A percentile compares a stretch with the other conserved stretches of the same genome.
Evolutionary conservation across 1,284 basidiomycete genomes (phyloP).

Genomic region (Omphalotus olearius): DNA sequence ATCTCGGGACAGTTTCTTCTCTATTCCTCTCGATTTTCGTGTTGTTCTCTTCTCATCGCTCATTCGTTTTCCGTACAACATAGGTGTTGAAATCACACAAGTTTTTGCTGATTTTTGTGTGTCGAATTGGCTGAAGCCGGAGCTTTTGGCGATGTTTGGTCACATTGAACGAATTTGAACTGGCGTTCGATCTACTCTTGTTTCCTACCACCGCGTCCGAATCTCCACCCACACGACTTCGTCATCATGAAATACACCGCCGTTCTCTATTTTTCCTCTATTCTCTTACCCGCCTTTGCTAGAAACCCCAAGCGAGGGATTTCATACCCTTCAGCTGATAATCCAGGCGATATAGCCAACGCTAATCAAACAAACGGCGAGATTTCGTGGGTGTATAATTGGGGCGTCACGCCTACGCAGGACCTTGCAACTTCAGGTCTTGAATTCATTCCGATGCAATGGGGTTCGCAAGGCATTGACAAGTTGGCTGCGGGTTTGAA

Average conservation of each 20-base stretch:
- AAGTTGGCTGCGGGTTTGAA: conserved; percentile 33
- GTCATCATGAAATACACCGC: not conserved
- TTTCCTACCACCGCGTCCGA: too few species aligned
- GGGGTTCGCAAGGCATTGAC: conserved; percentile 38
- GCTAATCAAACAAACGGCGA: conserved; percentile 39
- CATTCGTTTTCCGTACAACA: too few species aligned
- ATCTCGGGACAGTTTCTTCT: too few species aligned
- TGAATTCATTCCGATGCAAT: conserved; percentile 47
- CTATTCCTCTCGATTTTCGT: too few species aligned
- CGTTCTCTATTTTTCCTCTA: conserved; percentile 10
- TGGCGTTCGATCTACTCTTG: too few species aligned
- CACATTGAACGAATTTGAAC: too few species aligned
- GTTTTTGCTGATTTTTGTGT: too few species aligned
- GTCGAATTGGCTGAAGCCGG: too few species aligned
- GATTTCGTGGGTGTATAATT: conserved; percentile 45
- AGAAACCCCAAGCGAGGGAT: conserved; percentile 37
- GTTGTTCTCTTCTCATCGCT: too few species aligned
- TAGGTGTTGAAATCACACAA: too few species aligned
- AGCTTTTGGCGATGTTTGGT: too few species aligned
- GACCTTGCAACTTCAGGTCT: conserved; percentile 37
- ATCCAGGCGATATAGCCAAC: conserved; percentile 36
- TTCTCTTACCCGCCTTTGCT: conserved; percentile 6
- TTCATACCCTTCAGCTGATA: conserved; percentile 35
- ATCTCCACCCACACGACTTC: too few species aligned
- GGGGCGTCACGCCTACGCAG: conserved; percentile 34